Base-by-base conservation (phyloP, 2,329 filamentous ascomycete genomes). In the Xylariaceae sp. region DNA sequence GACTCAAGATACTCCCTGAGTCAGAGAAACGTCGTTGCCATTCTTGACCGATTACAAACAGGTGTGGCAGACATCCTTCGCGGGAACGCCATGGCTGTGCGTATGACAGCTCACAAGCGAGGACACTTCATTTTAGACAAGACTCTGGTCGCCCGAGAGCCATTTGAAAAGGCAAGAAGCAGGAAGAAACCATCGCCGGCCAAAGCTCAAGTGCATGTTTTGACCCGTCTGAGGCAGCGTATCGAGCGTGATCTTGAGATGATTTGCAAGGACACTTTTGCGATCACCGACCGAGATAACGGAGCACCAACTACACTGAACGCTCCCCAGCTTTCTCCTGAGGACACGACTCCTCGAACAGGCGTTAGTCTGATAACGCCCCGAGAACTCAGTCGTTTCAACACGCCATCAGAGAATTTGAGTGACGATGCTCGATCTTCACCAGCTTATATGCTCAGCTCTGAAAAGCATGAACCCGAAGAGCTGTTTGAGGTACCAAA, bases 71-170 rank as follows among this genome's bases (percentile, higher is more conserved):
- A 76, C 42, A 67, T 74, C 5, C 64, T 79, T 20, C 67, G 69
- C 39, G 69, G 71, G 20, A 69, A 73, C 45, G 70, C 74, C 20
- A 65, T 70, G 32, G 67, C 70, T 5, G 64, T 77, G 40, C 72
- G 68, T 19, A 62, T 79, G 56, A 69, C 66, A 3, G 70, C 72
- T 6, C 66, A 74, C 52, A 79, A 79, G 55, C 69, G 75, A 35
- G 76, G 76, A 0, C 76, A 79, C 45, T 67, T 76, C 19, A 67
- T 79, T 12, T 48, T 76, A n/a, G 70, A 76, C 56, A 74, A 74
- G 52, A 69, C 68, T 5, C 61, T 77, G 7, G 64, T 71, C 11
- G 67, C 71, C 6, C 62, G 64, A 22, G 62, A 64, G 14, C 59
- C 60, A 14, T 50, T 67, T 21, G 66, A 67, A 29, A 60, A 58